Evolutionary conservation across 768 basidiomycete species (phyloP).

Genomic region (Boletus pseudo-olivaceus): DNA sequence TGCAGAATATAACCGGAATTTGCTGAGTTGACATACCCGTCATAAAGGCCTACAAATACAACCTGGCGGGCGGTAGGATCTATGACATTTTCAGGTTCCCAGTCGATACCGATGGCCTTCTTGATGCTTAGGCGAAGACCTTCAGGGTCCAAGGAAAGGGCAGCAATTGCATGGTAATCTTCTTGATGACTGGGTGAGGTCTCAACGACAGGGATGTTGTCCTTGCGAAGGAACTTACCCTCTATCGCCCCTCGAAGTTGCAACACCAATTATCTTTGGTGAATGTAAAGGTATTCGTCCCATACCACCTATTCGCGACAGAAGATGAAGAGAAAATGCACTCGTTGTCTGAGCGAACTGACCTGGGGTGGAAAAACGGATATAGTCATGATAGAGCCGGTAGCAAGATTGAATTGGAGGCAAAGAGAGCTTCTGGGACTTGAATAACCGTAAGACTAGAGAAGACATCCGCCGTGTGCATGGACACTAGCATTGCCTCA

Average conservation of each 20-base stretch:
- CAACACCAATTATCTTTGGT: conserved; percentile 74
- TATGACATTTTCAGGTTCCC: conserved; percentile 60
- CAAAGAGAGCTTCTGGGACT: conserved; percentile 10
- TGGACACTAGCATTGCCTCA: conserved; percentile 30
- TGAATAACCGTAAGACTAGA: conserved; percentile 22
- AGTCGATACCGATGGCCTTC: conserved; percentile 59
- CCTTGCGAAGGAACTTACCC: conserved; percentile 39
- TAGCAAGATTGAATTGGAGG: conserved; percentile 15
- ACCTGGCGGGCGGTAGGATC: conserved; percentile 68
- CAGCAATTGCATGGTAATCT: conserved; percentile 76
- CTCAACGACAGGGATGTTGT: conserved; percentile 1
- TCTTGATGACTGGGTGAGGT: conserved; percentile 70
- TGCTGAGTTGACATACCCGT: conserved; percentile 56
- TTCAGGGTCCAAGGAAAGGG: conserved; percentile 70
- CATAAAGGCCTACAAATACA: conserved; percentile 86
- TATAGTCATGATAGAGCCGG: conserved; percentile 64
- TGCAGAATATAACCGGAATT: neutral
- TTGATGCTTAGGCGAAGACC: conserved; percentile 68
- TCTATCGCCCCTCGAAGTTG: conserved; percentile 72
- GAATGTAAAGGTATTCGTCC: conserved; percentile 70
- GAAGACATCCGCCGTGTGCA: conserved; percentile 29
- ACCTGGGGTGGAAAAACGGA: conserved; percentile 51
- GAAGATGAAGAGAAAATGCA: conserved; percentile 6
- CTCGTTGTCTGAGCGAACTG: conserved; percentile 20
- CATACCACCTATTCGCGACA: conserved; percentile 45